These are phyloP conservation scores for Orobanche coerulescens DNA, from an alignment of 257 asterid species.

Conservation along the genomic window DNA sequence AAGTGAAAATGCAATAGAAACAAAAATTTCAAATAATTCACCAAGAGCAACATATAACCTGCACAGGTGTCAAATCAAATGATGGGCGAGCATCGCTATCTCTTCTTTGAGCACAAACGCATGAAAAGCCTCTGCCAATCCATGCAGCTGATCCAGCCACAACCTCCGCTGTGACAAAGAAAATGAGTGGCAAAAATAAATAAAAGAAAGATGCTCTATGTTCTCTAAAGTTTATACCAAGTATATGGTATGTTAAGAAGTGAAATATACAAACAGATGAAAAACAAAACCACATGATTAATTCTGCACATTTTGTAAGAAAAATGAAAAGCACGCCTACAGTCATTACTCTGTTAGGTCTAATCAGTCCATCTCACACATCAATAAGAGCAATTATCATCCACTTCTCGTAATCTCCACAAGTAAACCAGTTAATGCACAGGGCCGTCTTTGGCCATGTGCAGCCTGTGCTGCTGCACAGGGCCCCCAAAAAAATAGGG, in stretches of 20 bases:
- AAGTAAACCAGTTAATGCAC: not conserved
- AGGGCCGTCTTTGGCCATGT: too few relatives aligned
- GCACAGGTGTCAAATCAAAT: conserved; percentile 76
- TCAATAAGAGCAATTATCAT: not conserved
- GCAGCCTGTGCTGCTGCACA: too few relatives aligned
- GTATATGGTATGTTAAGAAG: not conserved
- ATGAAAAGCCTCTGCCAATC: conserved; percentile 96
- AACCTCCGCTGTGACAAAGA: conserved; percentile 58
- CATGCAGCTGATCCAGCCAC: conserved; percentile 99
- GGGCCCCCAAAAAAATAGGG: too few relatives aligned
- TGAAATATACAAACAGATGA: not conserved
- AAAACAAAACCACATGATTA: conserved; percentile 2
- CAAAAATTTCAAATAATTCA: not conserved
- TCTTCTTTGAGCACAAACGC: conserved; percentile 90
- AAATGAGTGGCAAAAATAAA: conserved; percentile 14
- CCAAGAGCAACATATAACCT: conserved; percentile 41
- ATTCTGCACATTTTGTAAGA: not conserved
- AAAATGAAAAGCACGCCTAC: not conserved
- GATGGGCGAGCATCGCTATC: conserved; percentile 91
- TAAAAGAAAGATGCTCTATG: not conserved
- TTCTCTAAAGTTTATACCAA: not conserved
- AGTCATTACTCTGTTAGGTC: not conserved
- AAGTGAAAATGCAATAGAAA: not conserved
- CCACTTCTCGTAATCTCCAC: not conserved
- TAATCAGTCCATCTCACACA: not conserved